Evolutionary conservation across 192 early-diverging fungal species (phyloP), one percentile per base, ranked within the genome.

Genomic region (Coemansia reversa): DNA sequence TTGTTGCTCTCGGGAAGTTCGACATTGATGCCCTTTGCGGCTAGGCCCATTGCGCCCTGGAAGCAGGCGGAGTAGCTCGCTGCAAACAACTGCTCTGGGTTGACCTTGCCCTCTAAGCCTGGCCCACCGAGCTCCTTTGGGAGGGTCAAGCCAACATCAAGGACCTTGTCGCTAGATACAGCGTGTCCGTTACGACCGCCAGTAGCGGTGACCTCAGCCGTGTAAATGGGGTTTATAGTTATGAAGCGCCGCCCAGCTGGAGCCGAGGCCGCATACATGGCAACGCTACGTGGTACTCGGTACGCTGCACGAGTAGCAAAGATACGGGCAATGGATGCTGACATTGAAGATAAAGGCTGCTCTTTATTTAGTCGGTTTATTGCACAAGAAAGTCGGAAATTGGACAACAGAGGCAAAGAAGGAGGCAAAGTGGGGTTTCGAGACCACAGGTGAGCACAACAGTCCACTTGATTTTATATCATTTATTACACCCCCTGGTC

Each of bases 11-110:
- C 65, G 9, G 70, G 70, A 23, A 86, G 65, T n/a, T 70, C 63
- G 62, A 86, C 57, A 35, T 81, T 69, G 39, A 83, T 61, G 50
- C 75, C 74, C 32, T 61, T 70, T 19, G 83, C 75, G 2, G 78
- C 85, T 45, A 79, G 70, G 3, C 67, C 85, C 71, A 86, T 66
- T 14, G 85, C 85, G 33, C 85, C 85, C 54, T 84, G 83, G 69
- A 86, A 86, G 73, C 85, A 86, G 3, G 85, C 85, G 1, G 85
- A 67, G 42, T 86, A 86, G 28, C 83, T 83, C 6, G 81, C 83
- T 20, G 76, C 85, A 35, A 86, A 70, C 30, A 86, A 77, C 63
- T 86, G 83, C 63, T 86, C 85, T 33, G 85, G 85, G 75, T 86
- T 84, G 51, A 81, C 81, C 83, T 82, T 79, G 56, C 79, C 75